These are phyloP conservation scores for Colletotrichum lini DNA, from an alignment of 2,329 filamentous ascomycete genomes.

Conservation along the genomic window DNA sequence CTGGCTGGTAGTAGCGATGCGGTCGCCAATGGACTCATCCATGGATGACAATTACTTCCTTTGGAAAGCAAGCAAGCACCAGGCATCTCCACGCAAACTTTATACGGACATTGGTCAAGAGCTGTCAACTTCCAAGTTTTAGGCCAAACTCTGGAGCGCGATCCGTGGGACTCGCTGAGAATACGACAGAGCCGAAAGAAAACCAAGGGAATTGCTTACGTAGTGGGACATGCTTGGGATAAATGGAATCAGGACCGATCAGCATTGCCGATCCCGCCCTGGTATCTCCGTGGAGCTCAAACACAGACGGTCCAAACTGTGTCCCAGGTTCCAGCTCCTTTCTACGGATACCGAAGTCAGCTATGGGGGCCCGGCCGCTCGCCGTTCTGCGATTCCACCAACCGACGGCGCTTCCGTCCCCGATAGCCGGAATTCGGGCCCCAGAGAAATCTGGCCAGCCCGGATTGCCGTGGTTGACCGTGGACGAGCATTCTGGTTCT, in stretches of 20 bases:
- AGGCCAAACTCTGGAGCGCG: conserved; percentile 24
- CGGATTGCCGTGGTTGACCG: background rate
- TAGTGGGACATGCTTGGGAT: conserved; percentile 10
- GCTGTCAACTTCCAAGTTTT: conserved; percentile 29
- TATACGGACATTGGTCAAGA: background rate
- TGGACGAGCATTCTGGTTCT: background rate
- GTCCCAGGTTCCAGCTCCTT: conserved; percentile 17
- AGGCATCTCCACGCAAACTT: conserved; percentile 4
- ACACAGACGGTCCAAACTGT: conserved; percentile 3
- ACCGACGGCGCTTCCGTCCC: conserved; percentile 21
- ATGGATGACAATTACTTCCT: conserved; percentile 7
- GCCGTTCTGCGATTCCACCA: conserved; percentile 6
- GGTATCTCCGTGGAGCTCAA: conserved; percentile 18
- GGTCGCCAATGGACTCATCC: conserved; percentile 6
- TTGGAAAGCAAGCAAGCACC: conserved; percentile 4
- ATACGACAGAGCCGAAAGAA: conserved; percentile 9
- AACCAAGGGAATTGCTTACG: conserved; percentile 8
- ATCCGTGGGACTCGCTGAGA: background rate
- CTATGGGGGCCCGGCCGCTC: background rate
- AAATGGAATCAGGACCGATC: conserved; percentile 21
- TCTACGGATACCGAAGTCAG: conserved; percentile 4
- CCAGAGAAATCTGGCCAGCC: background rate
- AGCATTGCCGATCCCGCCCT: conserved; percentile 13
- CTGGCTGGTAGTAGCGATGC: background rate
- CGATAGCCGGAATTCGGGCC: conserved; percentile 6